Base-by-base conservation (phyloP, 208 protist genomes). In the Naegleria lovaniensis region DNA sequence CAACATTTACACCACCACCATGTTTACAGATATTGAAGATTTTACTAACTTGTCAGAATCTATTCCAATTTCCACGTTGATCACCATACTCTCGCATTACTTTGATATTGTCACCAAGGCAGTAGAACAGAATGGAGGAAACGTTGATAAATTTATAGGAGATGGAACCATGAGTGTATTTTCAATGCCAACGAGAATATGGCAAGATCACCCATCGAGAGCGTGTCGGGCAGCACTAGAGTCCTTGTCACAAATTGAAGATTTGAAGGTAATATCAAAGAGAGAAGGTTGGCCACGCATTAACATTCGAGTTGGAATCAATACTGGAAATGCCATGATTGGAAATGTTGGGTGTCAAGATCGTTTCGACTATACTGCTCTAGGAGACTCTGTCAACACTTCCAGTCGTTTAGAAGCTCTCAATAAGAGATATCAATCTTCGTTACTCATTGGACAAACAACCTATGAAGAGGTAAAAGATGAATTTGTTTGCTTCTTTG, bases 381-480 rank as follows among this genome's bases (percentile, higher is more conserved):
- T 85, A 43, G 86, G 86, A 29, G 39, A 41, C 25, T 25, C 40
- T 79, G 86, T 90, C 3, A 90, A 55, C 40, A 40, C 59, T 79
- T 5, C 33, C n/a, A 39, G 13, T 40, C 36, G 86, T 40, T 79
- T 90, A 79, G 86, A 90, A 41, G 33, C 33, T 5, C 22, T 90
- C 5, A 90, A 90, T 19, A 90, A 90, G 86, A 90, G 59, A 79
- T 90, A 83, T 40, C 15, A 79, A 11, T 58, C 86, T 40, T 4
- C 11, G 13, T 29, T 90, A 29, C 36, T 90, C 9, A 79, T 90
- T 19, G 55, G 58, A 3, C 5, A 90, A 41, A 55, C 2, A 2
- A 90, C 86, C 41, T 79, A 90, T 29, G 11, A 90, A 1, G 3
- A 11, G 2, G 86, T 79, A 19, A 39, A 29, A 19, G 22, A 55